Conservation (phyloP, 257 asterid species). For the Capsicum baccatum region DNA sequence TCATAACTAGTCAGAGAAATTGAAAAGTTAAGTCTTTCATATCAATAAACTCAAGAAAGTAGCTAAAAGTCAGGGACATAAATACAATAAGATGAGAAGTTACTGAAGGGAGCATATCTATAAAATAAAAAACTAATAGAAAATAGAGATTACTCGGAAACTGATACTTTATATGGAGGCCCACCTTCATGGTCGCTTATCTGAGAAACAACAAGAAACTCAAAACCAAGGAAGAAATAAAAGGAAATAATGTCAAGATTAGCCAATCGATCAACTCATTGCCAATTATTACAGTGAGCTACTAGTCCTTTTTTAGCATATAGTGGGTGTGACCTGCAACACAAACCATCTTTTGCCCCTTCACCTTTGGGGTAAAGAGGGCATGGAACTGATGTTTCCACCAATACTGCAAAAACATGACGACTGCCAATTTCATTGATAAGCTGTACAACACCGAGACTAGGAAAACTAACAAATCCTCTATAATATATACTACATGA, state of each 20-base stretch:
- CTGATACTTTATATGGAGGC: constrained; percentile 84
- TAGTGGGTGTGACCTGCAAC: not conserved
- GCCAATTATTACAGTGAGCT: constrained; percentile 7
- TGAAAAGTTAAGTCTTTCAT: constrained; percentile 17
- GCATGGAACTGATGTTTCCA: not conserved
- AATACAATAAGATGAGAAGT: not conserved
- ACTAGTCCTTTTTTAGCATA: not conserved
- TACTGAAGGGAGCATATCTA: not conserved
- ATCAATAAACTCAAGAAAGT: not conserved
- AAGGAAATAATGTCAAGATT: not conserved
- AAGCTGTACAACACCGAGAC: not conserved
- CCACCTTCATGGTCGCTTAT: constrained; percentile 78
- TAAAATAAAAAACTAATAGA: not conserved
- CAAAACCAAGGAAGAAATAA: not conserved
- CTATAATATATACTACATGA: not conserved
- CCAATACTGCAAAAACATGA: not conserved
- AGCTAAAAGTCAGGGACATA: not conserved
- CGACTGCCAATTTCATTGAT: not conserved
- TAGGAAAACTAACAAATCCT: not conserved
- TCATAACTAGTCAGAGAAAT: constrained; percentile 58
- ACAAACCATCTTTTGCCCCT: constrained; percentile 3
- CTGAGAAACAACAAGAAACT: constrained; percentile 47
- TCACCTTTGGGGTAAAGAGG: not conserved
- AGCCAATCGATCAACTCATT: not conserved
- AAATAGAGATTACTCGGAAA: constrained; percentile 54